Base-by-base conservation (phyloP, 2,329 filamentous ascomycete species). In the Penicillium sp. region DNA sequence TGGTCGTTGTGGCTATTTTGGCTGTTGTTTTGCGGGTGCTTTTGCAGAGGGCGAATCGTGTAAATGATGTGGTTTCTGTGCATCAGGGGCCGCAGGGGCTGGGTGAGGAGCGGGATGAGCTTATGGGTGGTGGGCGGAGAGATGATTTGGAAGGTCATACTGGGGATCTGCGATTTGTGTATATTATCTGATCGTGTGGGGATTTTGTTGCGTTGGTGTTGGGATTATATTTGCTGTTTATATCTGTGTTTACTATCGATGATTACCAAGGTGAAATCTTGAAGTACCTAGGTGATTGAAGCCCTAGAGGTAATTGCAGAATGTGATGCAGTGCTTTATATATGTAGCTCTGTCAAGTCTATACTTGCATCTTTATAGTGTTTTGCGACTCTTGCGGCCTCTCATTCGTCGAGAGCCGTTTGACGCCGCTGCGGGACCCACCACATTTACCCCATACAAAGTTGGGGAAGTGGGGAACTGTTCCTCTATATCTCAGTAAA, bases 1-100 rank as follows among this genome's bases (percentile, higher is more conserved):
- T 88, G 84, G 55, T 78, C 3, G 67, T 72, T 1, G 84, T 87
- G 4, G 82, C 81, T 1, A 50, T 75, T 0, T 61, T 87, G 50
- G 82, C 82, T 0, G 54, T 76, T 28, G 61, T 69, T 8, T 66
- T 87, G 67, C 75, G 84, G 47, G 50, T 73, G n/a, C 74, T 81
- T 27, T 62, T 88, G 31, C 65, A 64, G 40, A 65, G 75, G 46
- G 69, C 74, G 62, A 87, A 87, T 59, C 50, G 53, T 3, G 37
- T 38, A 18, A 37, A 47, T 12, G 29, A 35, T 42, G 53, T 49
- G 8, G 25, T 48, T 38, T 55, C 49, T 35, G 56, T 48, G 33
- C 2, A 37, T 40, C 45, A 57, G 29, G 47, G 58, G n/a, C 44
- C 38, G n/a, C 57, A 53, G 29, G 47, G 58, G n/a, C 43, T 35